phyloP scores from a whole-genome alignment of 441 rosid genomes.

The Cnidoscolus chayamansa region DNA sequence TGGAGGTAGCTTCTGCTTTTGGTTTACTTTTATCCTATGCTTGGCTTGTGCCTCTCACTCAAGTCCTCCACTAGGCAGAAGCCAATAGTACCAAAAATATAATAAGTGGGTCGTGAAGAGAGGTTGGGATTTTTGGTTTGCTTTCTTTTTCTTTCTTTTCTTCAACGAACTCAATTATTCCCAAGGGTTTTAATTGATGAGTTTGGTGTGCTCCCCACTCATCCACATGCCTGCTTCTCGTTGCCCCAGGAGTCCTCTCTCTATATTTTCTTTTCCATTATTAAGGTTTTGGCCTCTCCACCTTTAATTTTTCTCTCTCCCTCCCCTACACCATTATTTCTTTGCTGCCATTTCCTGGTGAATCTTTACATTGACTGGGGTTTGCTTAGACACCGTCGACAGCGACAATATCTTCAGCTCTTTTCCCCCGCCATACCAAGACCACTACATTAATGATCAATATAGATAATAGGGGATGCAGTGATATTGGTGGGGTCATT shows the following conservation, averaged over 20 bases:
- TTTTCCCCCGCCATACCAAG: constrained; percentile 12
- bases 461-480: background rate
- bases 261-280: background rate
- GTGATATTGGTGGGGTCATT: constrained; percentile 9
- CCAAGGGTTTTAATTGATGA: constrained; percentile 28
- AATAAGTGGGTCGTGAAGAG: constrained; percentile 6
- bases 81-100: constrained; percentile 3
- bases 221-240: constrained; percentile 72
- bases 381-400: constrained; percentile 20
- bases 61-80: constrained; percentile 7
- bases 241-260: constrained; percentile 34
- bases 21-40: constrained; percentile 8
- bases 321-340: background rate
- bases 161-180: constrained; percentile 47
- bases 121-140: background rate
- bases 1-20: constrained; percentile 24
- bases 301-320: background rate
- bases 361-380: constrained; percentile 13
- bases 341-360: constrained; percentile 1
- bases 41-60: constrained; percentile 18
- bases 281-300: background rate
- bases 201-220: constrained; percentile 69
- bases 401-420: constrained; percentile 14
- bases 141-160: constrained; percentile 23
- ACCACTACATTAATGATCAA: background rate